phyloP scores from a whole-genome alignment of 2,329 filamentous ascomycete species.

The Penicillium aurantiogriseum region DNA sequence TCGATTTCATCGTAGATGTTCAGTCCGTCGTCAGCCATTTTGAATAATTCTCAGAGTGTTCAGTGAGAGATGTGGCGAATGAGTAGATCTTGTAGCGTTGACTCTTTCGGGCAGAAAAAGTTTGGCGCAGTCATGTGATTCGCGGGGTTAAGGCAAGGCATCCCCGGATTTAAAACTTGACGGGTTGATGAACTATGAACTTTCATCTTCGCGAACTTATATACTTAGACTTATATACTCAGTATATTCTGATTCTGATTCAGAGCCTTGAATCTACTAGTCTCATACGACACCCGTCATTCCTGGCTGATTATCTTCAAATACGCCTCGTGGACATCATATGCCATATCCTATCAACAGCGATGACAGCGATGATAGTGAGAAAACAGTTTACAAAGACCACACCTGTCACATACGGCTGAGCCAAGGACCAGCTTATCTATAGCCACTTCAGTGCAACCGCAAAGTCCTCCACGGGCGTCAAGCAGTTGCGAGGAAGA shows the following conservation, averaged over 20 bases:
- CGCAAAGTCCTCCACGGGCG: neutral
- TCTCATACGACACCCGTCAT: neutral
- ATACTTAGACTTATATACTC: neutral
- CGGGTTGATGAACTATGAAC: neutral
- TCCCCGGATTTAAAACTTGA: constrained; percentile 3
- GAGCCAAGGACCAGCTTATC: neutral
- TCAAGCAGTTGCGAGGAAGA: constrained; percentile 45
- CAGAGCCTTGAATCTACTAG: too few relatives aligned
- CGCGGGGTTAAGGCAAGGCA: constrained; percentile 13
- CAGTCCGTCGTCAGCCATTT: constrained; percentile 63
- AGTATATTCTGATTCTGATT: neutral
- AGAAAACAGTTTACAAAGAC: neutral
- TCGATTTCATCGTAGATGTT: constrained; percentile 97
- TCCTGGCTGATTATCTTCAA: neutral
- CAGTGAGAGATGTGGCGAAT: constrained; percentile 3
- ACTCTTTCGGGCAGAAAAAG: constrained; percentile 19
- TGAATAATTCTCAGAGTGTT: constrained; percentile 14
- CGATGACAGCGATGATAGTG: too few relatives aligned
- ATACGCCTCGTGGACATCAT: neutral
- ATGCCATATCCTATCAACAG: neutral
- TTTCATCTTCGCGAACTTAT: neutral
- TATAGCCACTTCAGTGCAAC: neutral
- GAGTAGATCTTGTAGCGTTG: neutral
- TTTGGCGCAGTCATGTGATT: constrained; percentile 33
- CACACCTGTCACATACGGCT: neutral